Percentiles rank a stretch among this genome's conserved stretches.
Conservation (phyloP, 305 asterid genomes). For the Solanum hybrid region DNA sequence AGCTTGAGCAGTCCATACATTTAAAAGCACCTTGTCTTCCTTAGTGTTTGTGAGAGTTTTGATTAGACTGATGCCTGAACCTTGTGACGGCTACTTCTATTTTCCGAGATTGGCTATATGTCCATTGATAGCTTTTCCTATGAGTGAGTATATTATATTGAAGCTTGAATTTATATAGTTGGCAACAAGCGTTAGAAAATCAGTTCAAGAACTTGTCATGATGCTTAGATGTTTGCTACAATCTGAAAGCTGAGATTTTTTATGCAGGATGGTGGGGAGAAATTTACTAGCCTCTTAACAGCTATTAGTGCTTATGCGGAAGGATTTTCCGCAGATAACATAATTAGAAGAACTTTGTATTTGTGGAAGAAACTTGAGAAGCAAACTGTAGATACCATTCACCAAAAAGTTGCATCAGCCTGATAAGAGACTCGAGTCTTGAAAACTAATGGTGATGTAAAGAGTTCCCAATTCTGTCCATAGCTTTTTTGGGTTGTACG, state of each 20-base stretch:
- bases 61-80: neutral
- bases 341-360: slow-evolving; percentile 52
- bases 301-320: slow-evolving; percentile 94
- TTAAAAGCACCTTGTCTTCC: neutral
- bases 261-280: slow-evolving; percentile 80
- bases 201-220: neutral
- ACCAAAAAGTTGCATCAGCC: neutral
- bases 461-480: neutral
- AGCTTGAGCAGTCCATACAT: neutral
- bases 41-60: neutral
- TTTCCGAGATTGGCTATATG: neutral
- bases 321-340: slow-evolving; percentile 80
- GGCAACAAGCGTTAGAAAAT: neutral
- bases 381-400: slow-evolving; percentile 10
- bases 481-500: neutral
- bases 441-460: neutral
- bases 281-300: slow-evolving; percentile 70
- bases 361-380: slow-evolving; percentile 85
- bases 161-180: neutral
- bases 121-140: neutral
- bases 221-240: neutral
- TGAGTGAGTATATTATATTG: neutral
- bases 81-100: neutral
- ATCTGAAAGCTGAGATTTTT: neutral
- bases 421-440: neutral